Conservation (phyloP, 768 basidiomycete species). For the Cyclocybe aegerita region DNA sequence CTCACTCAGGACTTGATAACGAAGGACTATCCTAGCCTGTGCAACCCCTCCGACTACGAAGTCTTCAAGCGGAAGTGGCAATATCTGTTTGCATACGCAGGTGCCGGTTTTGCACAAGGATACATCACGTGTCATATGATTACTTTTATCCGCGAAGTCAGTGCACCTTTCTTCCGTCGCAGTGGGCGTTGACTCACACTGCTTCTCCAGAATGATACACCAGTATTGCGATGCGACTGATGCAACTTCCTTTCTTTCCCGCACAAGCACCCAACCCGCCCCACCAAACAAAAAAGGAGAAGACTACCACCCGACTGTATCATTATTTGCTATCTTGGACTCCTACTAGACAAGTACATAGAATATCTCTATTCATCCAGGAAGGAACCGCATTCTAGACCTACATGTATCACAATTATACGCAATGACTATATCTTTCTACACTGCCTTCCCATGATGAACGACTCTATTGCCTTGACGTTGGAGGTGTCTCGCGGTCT, state of each 20-base stretch:
- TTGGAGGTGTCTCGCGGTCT: too few relatives aligned
- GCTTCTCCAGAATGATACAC: slow-evolving; percentile 46
- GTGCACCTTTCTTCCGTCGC: slow-evolving; percentile 22
- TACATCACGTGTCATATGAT: slow-evolving; percentile 86
- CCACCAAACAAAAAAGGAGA: slow-evolving; percentile 3
- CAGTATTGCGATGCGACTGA: slow-evolving; percentile 46
- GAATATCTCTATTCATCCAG: slow-evolving; percentile 15
- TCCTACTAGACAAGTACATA: slow-evolving; percentile 12
- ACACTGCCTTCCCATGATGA: background rate
- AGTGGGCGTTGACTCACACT: background rate
- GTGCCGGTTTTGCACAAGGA: slow-evolving; percentile 75
- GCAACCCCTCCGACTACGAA: slow-evolving; percentile 55
- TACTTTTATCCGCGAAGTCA: slow-evolving; percentile 65
- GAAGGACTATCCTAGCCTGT: slow-evolving; percentile 59
- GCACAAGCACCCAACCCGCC: slow-evolving; percentile 1
- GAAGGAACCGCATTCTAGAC: slow-evolving; percentile 15
- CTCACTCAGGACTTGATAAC: slow-evolving; percentile 56
- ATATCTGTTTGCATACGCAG: slow-evolving; percentile 81
- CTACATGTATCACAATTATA: slow-evolving; percentile 14
- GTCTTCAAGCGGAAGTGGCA: slow-evolving; percentile 83
- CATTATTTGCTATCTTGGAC: slow-evolving; percentile 15
- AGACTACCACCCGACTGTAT: slow-evolving; percentile 14
- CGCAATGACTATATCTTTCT: slow-evolving; percentile 5
- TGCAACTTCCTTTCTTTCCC: background rate
- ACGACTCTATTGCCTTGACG: too few relatives aligned